phyloP scores from a whole-genome alignment of 768 basidiomycete genomes.

The Phaffia tasmanica region DNA sequence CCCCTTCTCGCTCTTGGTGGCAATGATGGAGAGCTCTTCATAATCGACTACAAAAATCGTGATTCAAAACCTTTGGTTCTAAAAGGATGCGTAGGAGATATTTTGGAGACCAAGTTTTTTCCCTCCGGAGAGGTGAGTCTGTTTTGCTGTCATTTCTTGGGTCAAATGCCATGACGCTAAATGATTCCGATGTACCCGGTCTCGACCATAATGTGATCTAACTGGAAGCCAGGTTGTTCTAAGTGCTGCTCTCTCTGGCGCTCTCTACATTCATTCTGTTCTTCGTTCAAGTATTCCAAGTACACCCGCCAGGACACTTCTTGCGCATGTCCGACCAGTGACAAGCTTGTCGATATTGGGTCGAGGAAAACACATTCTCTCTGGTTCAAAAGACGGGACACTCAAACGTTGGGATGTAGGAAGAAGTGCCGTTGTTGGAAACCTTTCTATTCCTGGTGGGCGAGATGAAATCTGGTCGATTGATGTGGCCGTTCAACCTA shows the following conservation, averaged over 20 bases:
- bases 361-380: conserved; percentile 56
- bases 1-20: conserved; percentile 16
- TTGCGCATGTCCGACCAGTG: conserved; percentile 55
- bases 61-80: conserved; percentile 6
- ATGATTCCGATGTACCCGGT: too few relatives aligned
- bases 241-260: conserved; percentile 57
- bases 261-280: conserved; percentile 55
- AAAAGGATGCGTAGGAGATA: conserved; percentile 17
- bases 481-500: background rate
- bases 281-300: conserved; percentile 36
- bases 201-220: background rate
- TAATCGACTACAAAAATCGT: background rate
- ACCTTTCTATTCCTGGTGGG: background rate
- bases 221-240: conserved; percentile 48
- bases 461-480: conserved; percentile 9
- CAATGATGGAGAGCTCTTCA: conserved; percentile 9
- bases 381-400: conserved; percentile 57
- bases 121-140: conserved; percentile 11
- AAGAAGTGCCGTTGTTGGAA: conserved; percentile 35
- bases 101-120: conserved; percentile 10
- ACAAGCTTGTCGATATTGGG: conserved; percentile 56
- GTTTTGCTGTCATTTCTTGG: background rate
- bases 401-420: conserved; percentile 64
- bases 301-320: conserved; percentile 48
- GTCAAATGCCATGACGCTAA: too few relatives aligned